These are phyloP conservation scores for Trichophyton benhamiae DNA, from an alignment of 2,329 filamentous ascomycete species.

Conservation along the genomic window DNA sequence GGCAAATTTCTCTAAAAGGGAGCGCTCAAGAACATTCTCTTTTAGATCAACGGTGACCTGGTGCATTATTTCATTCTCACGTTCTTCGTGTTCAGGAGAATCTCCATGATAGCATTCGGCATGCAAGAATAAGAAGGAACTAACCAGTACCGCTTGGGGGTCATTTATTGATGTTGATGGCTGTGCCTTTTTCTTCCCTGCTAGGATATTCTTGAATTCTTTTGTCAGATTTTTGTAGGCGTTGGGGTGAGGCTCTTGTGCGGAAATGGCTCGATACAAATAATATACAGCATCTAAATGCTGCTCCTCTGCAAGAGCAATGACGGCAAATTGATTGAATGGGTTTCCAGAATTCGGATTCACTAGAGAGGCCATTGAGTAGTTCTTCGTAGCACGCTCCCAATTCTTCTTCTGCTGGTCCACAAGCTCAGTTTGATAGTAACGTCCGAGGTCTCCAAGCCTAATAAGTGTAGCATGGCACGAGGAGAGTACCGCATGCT, in stretches of 20 bases:
- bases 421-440: slow-evolving; percentile 61
- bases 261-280: slow-evolving; percentile 69
- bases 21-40: slow-evolving; percentile 47
- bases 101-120: slow-evolving; percentile 70
- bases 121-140: slow-evolving; percentile 78
- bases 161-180: slow-evolving; percentile 17
- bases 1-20: slow-evolving; percentile 62
- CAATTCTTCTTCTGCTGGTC: slow-evolving; percentile 58
- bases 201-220: slow-evolving; percentile 58
- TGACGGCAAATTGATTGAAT: slow-evolving; percentile 82
- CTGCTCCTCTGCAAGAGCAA: slow-evolving; percentile 62
- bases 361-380: slow-evolving; percentile 66
- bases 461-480: slow-evolving; percentile 76
- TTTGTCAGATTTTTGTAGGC: slow-evolving; percentile 65
- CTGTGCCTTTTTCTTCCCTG: slow-evolving; percentile 45
- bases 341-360: slow-evolving; percentile 67
- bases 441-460: slow-evolving; percentile 80
- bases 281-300: slow-evolving; percentile 81
- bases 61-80: slow-evolving; percentile 75
- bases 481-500: slow-evolving; percentile 52
- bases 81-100: slow-evolving; percentile 62
- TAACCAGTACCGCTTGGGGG: slow-evolving; percentile 52
- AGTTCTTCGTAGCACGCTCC: slow-evolving; percentile 70
- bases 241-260: slow-evolving; percentile 60
- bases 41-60: slow-evolving; percentile 63